phyloP scores from a whole-genome alignment of 108 stramenopile species.

The Nitzschia sp. region DNA sequence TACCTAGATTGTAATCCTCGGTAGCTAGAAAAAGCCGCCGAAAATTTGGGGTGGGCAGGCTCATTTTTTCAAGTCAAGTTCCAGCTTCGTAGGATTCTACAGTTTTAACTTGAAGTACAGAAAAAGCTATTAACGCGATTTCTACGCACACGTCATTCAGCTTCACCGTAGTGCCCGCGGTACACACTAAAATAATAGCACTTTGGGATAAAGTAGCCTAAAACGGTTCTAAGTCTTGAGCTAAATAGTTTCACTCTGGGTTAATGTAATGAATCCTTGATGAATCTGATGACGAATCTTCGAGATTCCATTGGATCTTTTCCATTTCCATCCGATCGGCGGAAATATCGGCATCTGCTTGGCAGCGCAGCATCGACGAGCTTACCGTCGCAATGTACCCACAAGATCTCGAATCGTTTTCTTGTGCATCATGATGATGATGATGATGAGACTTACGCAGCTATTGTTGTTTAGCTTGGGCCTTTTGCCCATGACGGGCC shows the following conservation, averaged over 20 bases:
- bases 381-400: slow-evolving; percentile 1
- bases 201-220: neutral
- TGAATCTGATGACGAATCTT: neutral
- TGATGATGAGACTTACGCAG: slow-evolving; percentile 1
- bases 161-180: neutral
- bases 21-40: no score
- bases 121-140: no score
- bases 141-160: neutral
- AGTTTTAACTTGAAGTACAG: no score
- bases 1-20: no score
- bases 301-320: slow-evolving; percentile 1
- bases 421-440: slow-evolving; percentile 1
- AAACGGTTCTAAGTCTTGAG: slow-evolving; percentile 1
- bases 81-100: no score
- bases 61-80: no score
- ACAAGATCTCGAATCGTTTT: slow-evolving; percentile 1
- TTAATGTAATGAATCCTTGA: neutral
- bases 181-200: slow-evolving; percentile 1
- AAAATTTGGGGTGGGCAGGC: no score
- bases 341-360: neutral
- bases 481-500: neutral
- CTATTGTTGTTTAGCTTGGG: slow-evolving; percentile 1
- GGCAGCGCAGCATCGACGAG: neutral
- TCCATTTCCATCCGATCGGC: slow-evolving; percentile 1
- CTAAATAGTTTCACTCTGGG: neutral